Percentiles rank a stretch among this genome's conserved stretches.
Conservation (phyloP, 192 early-diverging fungal species). For the Lobulomyces angularis region DNA sequence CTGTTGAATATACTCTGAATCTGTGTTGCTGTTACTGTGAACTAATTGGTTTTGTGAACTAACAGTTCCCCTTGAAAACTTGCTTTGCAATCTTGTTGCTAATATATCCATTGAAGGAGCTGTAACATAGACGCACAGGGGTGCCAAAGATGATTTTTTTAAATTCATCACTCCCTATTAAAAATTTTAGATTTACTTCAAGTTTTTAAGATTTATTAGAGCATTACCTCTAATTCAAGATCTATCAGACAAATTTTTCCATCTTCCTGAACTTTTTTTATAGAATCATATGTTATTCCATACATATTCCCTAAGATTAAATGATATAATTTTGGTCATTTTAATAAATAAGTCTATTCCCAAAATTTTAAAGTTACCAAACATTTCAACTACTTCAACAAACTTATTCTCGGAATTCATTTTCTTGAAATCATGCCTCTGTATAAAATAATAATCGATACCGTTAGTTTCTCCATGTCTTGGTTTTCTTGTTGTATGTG, state of each 20-base stretch:
- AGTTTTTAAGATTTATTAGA: not conserved
- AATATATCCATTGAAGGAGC: slow-evolving; percentile 29
- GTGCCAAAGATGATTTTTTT: slow-evolving; percentile 29
- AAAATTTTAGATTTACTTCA: not conserved
- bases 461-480: slow-evolving; percentile 40
- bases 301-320: no score
- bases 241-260: slow-evolving; percentile 45
- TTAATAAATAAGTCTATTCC: no score
- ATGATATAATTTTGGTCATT: no score
- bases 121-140: slow-evolving; percentile 29
- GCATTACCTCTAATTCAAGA: slow-evolving; percentile 33
- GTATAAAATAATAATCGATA: slow-evolving; percentile 40
- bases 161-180: slow-evolving; percentile 32
- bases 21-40: not conserved
- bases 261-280: slow-evolving; percentile 32
- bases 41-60: not conserved
- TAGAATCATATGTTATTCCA: slow-evolving; percentile 28
- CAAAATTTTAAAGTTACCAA: no score
- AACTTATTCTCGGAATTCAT: slow-evolving; percentile 32
- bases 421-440: slow-evolving; percentile 21
- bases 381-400: slow-evolving; percentile 33
- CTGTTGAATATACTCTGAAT: not conserved
- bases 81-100: slow-evolving; percentile 22
- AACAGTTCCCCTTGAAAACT: not conserved
- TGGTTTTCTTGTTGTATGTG: slow-evolving; percentile 45